A percentile compares a stretch with the other conserved stretches of the same genome.
phyloP scores from a whole-genome alignment of 106 monocot genomes.

The Platanthera zijinensis region DNA sequence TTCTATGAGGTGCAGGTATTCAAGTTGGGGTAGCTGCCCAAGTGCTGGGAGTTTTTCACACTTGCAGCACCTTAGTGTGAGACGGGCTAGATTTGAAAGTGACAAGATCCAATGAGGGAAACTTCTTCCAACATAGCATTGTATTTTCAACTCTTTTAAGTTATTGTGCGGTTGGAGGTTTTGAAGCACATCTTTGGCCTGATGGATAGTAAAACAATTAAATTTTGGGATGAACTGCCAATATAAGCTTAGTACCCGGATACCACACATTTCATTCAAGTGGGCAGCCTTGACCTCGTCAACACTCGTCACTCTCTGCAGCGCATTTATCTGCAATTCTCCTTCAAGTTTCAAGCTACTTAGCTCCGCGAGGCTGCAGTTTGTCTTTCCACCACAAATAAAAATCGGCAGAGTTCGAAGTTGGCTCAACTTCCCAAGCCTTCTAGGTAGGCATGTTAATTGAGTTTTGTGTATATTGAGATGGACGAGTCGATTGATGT shows the following conservation, averaged over 20 bases:
- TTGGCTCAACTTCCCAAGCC: slow-evolving; percentile 18
- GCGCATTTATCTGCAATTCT: neutral
- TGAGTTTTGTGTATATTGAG: neutral
- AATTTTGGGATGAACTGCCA: neutral
- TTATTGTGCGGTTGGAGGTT: slow-evolving; percentile 12
- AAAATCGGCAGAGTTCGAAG: slow-evolving; percentile 16
- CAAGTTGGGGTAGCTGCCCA: too few species aligned
- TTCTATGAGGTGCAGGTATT: too few species aligned
- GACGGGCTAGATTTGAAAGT: slow-evolving; percentile 6
- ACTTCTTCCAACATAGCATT: slow-evolving; percentile 7
- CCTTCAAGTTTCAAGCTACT: slow-evolving; percentile 9
- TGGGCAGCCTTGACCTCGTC: slow-evolving; percentile 3
- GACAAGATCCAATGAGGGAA: slow-evolving; percentile 24
- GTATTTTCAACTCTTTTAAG: slow-evolving; percentile 12
- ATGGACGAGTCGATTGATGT: slow-evolving; percentile 15
- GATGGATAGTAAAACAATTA: neutral
- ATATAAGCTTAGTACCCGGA: neutral
- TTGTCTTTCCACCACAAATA: neutral
- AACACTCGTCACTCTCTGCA: neutral
- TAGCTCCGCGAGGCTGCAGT: slow-evolving; percentile 16
- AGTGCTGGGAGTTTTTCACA: too few species aligned
- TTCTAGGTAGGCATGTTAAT: slow-evolving; percentile 18
- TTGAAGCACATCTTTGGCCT: slow-evolving; percentile 10
- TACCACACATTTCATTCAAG: slow-evolving; percentile 6
- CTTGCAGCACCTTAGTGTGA: neutral